phyloP scores from a whole-genome alignment of 495 filamentous ascomycete species.

The Hypomontagnella submonticulosa region DNA sequence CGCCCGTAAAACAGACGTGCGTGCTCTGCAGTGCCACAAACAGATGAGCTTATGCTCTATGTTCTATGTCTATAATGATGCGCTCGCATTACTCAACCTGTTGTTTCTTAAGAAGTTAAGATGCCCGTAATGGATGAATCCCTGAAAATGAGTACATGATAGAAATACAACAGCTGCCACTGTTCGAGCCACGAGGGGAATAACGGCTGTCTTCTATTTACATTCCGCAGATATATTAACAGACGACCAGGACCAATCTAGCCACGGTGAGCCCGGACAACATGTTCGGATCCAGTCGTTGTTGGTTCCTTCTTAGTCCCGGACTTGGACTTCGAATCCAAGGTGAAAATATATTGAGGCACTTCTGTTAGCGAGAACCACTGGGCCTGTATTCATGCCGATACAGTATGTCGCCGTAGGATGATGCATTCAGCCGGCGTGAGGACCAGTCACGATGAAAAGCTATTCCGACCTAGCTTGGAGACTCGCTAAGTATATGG shows the following conservation, averaged over 20 bases:
- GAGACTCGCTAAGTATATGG: constrained; percentile 14
- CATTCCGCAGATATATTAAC: too few relatives aligned
- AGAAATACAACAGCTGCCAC: neutral
- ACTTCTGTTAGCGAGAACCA: neutral
- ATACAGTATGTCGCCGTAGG: constrained; percentile 36
- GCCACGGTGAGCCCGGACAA: neutral
- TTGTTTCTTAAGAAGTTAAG: neutral
- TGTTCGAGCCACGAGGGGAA: neutral
- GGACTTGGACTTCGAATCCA: constrained; percentile 11
- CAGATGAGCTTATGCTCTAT: constrained; percentile 28
- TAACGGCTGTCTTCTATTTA: too few relatives aligned
- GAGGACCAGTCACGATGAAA: constrained; percentile 25
- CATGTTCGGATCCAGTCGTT: neutral
- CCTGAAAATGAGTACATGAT: too few relatives aligned
- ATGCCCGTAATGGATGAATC: constrained; percentile 1
- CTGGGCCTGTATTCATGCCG: neutral
- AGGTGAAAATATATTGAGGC: constrained; percentile 13
- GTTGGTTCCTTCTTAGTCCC: neutral
- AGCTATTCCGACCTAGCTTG: constrained; percentile 24
- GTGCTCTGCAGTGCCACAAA: constrained; percentile 40
- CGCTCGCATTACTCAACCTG: constrained; percentile 21
- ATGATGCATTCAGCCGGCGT: constrained; percentile 36
- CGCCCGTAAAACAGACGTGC: constrained; percentile 48
- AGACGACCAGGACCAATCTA: too few relatives aligned
- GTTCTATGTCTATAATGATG: constrained; percentile 8